Conservation (phyloP, 2,329 filamentous ascomycete species). For the Emmonsia crescens region DNA sequence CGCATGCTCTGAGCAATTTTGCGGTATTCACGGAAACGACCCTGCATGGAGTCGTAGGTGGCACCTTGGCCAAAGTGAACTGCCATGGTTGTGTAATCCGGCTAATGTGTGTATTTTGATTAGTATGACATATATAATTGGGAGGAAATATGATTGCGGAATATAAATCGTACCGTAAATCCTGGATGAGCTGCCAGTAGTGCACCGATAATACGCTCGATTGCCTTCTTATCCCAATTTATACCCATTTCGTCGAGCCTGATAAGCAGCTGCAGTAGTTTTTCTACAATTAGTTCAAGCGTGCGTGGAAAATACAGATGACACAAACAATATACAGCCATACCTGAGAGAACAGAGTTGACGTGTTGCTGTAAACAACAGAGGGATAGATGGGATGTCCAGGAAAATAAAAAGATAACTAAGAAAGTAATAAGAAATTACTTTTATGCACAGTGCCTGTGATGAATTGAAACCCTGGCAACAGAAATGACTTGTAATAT, state of each 20-base stretch:
- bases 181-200: conserved; percentile 21
- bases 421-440: background rate
- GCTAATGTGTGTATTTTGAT: conserved; percentile 21
- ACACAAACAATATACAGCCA: too few species aligned
- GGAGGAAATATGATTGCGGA: background rate
- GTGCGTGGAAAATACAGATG: too few species aligned
- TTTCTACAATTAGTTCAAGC: background rate
- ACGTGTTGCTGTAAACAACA: background rate
- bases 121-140: background rate
- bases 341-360: background rate
- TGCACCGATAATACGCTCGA: conserved; percentile 19
- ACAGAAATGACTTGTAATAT: background rate
- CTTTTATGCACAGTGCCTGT: background rate
- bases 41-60: conserved; percentile 40
- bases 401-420: background rate
- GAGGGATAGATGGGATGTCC: background rate
- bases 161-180: conserved; percentile 15
- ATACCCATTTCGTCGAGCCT: conserved; percentile 17
- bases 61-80: conserved; percentile 35
- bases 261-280: background rate
- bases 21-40: conserved; percentile 37
- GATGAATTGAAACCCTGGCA: background rate
- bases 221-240: conserved; percentile 19
- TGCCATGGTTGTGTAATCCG: conserved; percentile 36
- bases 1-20: conserved; percentile 28